Percentiles rank a stretch among this genome's conserved stretches.
Evolutionary conservation across 208 protist genomes (phyloP).

Genomic region (Leishmania aethiopica): DNA sequence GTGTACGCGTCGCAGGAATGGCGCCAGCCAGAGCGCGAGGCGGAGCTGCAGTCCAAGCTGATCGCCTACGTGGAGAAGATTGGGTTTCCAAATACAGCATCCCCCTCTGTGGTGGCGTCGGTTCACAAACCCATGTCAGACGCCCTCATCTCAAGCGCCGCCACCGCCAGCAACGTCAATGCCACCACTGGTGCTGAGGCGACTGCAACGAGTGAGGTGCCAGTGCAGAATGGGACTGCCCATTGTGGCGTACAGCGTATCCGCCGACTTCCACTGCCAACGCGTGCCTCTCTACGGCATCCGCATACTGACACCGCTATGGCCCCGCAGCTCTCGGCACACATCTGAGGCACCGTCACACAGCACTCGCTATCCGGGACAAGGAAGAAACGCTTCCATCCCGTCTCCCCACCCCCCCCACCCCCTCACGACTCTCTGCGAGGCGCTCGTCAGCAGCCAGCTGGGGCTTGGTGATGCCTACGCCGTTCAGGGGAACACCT

Average conservation of each 20-base stretch:
- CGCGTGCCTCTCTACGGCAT: conserved; percentile 36
- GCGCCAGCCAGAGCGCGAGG: conserved; percentile 7
- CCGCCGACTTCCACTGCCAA: conserved; percentile 38
- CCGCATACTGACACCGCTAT: conserved; percentile 22
- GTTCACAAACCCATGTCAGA: not conserved
- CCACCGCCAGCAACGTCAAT: not conserved
- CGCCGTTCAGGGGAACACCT: not conserved
- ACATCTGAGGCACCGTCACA: not conserved
- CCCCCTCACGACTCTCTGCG: conserved; percentile 20
- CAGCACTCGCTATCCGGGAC: not conserved
- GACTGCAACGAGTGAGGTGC: not conserved
- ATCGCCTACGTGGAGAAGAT: conserved; percentile 12
- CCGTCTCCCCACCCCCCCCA: not conserved
- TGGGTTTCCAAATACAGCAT: not conserved
- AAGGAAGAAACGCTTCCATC: not conserved
- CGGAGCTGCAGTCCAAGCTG: conserved; percentile 6
- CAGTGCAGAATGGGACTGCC: conserved; percentile 24
- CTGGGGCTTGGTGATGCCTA: conserved; percentile 14
- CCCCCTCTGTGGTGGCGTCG: not conserved
- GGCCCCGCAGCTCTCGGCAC: conserved; percentile 8
- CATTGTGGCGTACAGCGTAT: conserved; percentile 20
- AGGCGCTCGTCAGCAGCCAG: conserved; percentile 22
- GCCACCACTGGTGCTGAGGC: not conserved
- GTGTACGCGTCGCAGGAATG: conserved; percentile 18
- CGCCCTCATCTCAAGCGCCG: not conserved